phyloP scores from a whole-genome alignment of 345 rosid species.

The Bruguiera sexangula region DNA sequence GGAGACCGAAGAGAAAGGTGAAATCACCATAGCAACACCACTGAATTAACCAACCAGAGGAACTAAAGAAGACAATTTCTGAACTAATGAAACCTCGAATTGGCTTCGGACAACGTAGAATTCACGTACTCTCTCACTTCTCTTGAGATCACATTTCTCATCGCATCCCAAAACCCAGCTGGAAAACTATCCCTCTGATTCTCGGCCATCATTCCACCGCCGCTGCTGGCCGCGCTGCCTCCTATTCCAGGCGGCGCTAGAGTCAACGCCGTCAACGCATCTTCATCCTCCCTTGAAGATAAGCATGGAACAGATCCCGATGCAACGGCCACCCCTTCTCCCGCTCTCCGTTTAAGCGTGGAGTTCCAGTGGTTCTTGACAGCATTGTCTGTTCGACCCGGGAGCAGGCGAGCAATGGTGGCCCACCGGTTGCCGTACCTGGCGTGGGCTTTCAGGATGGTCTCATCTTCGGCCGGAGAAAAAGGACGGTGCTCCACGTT shows the following conservation, averaged over 20 bases:
- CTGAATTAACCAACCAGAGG: neutral
- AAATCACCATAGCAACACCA: conserved; percentile 2
- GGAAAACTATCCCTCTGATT: conserved; percentile 31
- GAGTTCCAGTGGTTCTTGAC: conserved; percentile 71
- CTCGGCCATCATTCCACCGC: conserved; percentile 16
- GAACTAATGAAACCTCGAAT: conserved; percentile 30
- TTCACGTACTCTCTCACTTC: conserved; percentile 61
- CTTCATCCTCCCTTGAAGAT: conserved; percentile 36
- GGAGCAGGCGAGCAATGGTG: conserved; percentile 54
- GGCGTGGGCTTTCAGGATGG: conserved; percentile 56
- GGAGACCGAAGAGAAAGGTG: neutral
- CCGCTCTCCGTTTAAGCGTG: conserved; percentile 47
- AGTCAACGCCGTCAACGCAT: conserved; percentile 59
- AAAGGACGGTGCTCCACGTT: conserved; percentile 55
- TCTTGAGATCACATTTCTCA: conserved; percentile 63
- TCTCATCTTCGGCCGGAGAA: conserved; percentile 48
- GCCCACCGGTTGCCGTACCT: conserved; percentile 61
- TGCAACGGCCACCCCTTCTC: neutral
- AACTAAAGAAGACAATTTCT: neutral
- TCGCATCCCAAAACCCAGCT: conserved; percentile 59
- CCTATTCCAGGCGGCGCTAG: conserved; percentile 60
- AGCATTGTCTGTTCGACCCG: conserved; percentile 60
- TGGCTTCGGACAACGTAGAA: conserved; percentile 28
- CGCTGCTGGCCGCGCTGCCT: neutral
- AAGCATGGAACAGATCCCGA: neutral